Base-by-base conservation (phyloP, 148 eudicot species). In the Oxyria digyna region DNA sequence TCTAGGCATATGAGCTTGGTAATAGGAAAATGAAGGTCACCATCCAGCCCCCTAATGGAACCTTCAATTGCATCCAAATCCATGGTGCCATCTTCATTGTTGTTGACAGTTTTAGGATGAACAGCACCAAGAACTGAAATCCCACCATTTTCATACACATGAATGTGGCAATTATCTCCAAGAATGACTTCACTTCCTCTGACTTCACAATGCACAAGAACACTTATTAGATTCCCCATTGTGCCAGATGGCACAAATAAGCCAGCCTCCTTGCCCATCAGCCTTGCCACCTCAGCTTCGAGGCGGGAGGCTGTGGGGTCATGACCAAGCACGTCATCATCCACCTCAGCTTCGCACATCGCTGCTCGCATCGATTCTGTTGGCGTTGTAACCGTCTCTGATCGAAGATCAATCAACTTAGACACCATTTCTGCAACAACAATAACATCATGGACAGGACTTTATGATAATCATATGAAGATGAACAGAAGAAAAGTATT, bases 181-280 rank as follows among this genome's bases (percentile, higher is more conserved):
- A 94, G 87, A 54, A 94, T 90, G 65, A 90, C 92, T 78, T 94
- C 97, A 74, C 98, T 94, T 4, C 98, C 97, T 80, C 97, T 81
- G 21, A 81, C 71, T 15, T 90, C 84, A 73, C 98, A 94, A 55
- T 94, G 98, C 40, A 85, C 85, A 32, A 94, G 89, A 43, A 94
- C 91, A 50, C 95, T 82, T 2, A 94, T 90, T 17, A 94, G 87
- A 77, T 94, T 94, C 13, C 92, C 97, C 98, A 94, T 94, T 0
- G 98, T 94, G 66, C 98, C 98, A 1, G 98, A 94, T 20, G 98
- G 98, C 37, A 94, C 98, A 62, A 86, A 94, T 69, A 94, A 75
- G 23, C 82, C 98, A 0, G 90, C 92, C 79, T 94, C 97, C 70
- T 94, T 94, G 38, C 98, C 98, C 74, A 76, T 80, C 31, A 85